phyloP scores from a whole-genome alignment of 108 stramenopile species.

The Mediolabrus comicus region DNA sequence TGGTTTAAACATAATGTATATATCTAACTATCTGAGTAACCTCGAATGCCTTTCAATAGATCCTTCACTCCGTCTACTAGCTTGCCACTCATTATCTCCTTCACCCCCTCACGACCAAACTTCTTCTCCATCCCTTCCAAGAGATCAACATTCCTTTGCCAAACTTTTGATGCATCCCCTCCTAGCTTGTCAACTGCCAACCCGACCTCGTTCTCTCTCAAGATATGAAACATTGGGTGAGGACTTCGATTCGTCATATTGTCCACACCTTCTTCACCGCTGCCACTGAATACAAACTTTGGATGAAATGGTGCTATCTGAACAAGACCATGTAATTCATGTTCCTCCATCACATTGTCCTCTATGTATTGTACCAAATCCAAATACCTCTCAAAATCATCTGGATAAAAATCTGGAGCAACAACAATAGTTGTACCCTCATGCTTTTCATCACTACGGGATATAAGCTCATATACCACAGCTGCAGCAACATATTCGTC shows the following conservation, averaged over 20 bases:
- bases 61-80: slow-evolving; percentile 17
- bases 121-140: slow-evolving; percentile 53
- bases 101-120: slow-evolving; percentile 40
- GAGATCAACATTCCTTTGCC: slow-evolving; percentile 69
- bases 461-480: slow-evolving; percentile 52
- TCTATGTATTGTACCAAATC: slow-evolving; percentile 49
- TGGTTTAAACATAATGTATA: neutral
- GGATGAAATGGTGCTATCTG: slow-evolving; percentile 87
- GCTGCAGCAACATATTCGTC: slow-evolving; percentile 41
- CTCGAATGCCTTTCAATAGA: slow-evolving; percentile 18
- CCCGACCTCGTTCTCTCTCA: slow-evolving; percentile 76
- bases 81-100: slow-evolving; percentile 40
- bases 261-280: slow-evolving; percentile 46
- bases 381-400: slow-evolving; percentile 60
- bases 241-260: slow-evolving; percentile 80
- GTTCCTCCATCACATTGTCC: slow-evolving; percentile 57
- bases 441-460: slow-evolving; percentile 1
- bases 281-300: slow-evolving; percentile 58
- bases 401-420: slow-evolving; percentile 68
- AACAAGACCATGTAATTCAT: slow-evolving; percentile 50
- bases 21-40: neutral
- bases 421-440: slow-evolving; percentile 70
- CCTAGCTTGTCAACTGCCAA: slow-evolving; percentile 64
- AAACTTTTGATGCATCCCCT: slow-evolving; percentile 75
- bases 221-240: slow-evolving; percentile 80